phyloP scores from a whole-genome alignment of 2,329 filamentous ascomycete genomes.

The Madurella mycetomatis region DNA sequence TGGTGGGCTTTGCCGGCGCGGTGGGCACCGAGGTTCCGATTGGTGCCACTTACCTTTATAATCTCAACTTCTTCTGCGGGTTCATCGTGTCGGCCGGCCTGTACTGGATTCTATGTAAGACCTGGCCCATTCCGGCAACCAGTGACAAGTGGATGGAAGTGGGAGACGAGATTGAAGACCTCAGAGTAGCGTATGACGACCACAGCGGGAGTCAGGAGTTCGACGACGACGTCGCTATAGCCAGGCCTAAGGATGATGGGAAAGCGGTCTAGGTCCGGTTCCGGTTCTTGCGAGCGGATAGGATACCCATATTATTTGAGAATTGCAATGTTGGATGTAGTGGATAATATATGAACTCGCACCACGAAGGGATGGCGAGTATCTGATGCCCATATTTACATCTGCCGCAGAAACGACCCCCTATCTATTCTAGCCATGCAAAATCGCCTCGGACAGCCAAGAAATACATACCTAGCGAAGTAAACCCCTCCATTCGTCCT shows the following conservation, averaged over 20 bases:
- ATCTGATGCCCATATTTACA: background rate
- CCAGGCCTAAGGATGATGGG: conserved; percentile 8
- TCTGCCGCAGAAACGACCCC: background rate
- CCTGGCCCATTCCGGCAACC: conserved; percentile 69
- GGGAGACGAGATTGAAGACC: conserved; percentile 56
- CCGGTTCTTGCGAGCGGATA: background rate
- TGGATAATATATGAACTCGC: no score
- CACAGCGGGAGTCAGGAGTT: conserved; percentile 17
- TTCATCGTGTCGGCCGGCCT: conserved; percentile 63
- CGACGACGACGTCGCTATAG: background rate
- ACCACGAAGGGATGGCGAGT: no score
- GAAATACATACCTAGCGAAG: background rate
- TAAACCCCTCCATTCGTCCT: no score
- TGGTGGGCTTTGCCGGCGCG: conserved; percentile 84
- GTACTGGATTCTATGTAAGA: conserved; percentile 66
- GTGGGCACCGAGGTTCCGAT: conserved; percentile 67
- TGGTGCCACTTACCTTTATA: conserved; percentile 81
- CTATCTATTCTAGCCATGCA: background rate
- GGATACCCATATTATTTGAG: background rate
- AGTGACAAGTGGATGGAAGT: conserved; percentile 77
- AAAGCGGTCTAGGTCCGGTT: conserved; percentile 1
- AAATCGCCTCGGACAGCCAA: background rate
- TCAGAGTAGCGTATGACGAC: conserved; percentile 43
- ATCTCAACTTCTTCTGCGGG: conserved; percentile 84
- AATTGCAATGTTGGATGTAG: no score